phyloP scores from a whole-genome alignment of 1,139 yeast genomes.

The Taphrina wiesneri region DNA sequence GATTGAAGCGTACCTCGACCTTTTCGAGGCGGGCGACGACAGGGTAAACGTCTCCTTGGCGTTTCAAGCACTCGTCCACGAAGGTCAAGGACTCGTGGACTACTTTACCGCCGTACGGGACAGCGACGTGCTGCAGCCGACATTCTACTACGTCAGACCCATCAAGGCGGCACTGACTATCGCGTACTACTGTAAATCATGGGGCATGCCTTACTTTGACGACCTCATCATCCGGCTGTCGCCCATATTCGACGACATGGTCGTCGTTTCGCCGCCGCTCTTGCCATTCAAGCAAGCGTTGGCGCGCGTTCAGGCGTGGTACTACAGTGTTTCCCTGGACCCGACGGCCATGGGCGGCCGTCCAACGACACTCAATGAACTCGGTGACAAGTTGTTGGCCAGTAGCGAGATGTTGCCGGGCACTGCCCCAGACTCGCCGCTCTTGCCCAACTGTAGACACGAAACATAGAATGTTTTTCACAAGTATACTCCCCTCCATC shows the following conservation, averaged over 20 bases:
- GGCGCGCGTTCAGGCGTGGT: not conserved
- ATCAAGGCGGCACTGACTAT: not conserved
- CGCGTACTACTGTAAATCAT: not conserved
- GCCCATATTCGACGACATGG: not conserved
- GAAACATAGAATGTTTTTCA: too few relatives aligned
- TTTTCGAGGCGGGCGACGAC: slow-evolving; percentile 4
- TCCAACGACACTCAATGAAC: not conserved
- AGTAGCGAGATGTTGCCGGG: too few relatives aligned
- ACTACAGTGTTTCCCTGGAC: too few relatives aligned
- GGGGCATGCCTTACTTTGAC: slow-evolving; percentile 7
- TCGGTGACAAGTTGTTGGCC: not conserved
- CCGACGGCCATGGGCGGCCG: too few relatives aligned
- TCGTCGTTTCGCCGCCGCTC: not conserved
- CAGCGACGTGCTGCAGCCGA: not conserved
- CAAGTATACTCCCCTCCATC: too few relatives aligned
- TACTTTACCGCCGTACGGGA: not conserved
- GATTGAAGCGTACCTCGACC: slow-evolving; percentile 3
- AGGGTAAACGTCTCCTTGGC: not conserved
- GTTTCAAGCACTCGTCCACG: slow-evolving; percentile 2
- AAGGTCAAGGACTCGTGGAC: not conserved
- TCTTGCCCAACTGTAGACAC: too few relatives aligned
- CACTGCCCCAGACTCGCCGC: too few relatives aligned
- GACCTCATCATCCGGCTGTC: not conserved
- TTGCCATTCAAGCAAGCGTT: not conserved
- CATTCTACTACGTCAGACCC: slow-evolving; percentile 2